Evolutionary conservation across 2,329 filamentous ascomycete species (phyloP).

Genomic region (Penicillium carneum): DNA sequence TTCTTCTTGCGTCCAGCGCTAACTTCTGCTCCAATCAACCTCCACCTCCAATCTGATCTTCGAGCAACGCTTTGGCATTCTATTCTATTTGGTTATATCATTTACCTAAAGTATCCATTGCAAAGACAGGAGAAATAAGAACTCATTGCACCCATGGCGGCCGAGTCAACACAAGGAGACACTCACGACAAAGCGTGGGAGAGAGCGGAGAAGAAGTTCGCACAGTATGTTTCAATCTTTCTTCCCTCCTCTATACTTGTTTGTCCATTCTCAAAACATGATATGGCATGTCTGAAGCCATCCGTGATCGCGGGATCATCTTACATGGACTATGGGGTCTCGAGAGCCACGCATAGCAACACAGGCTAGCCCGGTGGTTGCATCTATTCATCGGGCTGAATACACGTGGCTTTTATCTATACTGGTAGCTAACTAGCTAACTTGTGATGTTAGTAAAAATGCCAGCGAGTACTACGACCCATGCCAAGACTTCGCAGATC

Average conservation of each 20-base stretch:
- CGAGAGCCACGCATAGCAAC: not conserved
- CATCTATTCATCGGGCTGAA: not conserved
- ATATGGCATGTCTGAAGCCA: not conserved
- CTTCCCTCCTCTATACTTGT: conserved; percentile 1
- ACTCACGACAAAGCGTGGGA: conserved; percentile 61
- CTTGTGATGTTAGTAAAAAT: conserved; percentile 68
- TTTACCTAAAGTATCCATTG: not conserved
- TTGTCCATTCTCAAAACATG: not conserved
- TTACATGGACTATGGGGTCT: not conserved
- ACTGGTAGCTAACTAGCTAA: conserved; percentile 13
- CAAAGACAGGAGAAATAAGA: not conserved
- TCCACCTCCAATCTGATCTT: conserved; percentile 26
- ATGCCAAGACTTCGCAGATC: conserved; percentile 87
- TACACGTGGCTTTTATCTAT: not conserved
- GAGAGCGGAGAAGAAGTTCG: conserved; percentile 67
- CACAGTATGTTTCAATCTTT: conserved; percentile 59
- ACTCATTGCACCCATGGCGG: conserved; percentile 30
- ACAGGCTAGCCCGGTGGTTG: not conserved
- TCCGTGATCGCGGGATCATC: not conserved
- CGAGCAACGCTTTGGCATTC: not conserved
- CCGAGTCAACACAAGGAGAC: conserved; percentile 28
- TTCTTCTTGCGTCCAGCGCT: conserved; percentile 31
- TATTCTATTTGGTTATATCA: not conserved
- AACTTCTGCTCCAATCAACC: conserved; percentile 32
- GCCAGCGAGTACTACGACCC: conserved; percentile 93